phyloP scores from a whole-genome alignment of 73 alveolate species.

The Symbiodinium pilosum region DNA sequence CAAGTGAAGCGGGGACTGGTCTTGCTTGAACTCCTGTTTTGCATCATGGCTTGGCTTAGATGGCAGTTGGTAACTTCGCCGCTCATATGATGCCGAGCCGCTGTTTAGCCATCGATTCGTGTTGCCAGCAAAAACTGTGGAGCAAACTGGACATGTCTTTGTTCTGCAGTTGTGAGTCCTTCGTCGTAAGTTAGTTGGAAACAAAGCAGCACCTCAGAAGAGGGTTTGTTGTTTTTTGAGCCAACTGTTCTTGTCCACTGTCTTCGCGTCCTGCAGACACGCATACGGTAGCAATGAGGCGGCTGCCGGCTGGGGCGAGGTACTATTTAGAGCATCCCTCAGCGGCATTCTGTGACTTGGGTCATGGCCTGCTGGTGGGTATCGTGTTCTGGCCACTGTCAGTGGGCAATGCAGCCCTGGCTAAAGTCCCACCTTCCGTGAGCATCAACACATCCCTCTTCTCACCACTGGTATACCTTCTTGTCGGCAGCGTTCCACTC shows the following conservation, averaged over 20 bases:
- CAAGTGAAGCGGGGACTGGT: too few species aligned
- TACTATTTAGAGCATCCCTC: not conserved
- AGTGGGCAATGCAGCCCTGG: conserved; percentile 80
- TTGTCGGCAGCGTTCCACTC: conserved; percentile 48
- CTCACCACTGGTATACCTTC: conserved; percentile 40
- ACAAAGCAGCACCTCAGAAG: not conserved
- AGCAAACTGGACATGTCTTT: too few species aligned
- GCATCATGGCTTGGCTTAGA: too few species aligned
- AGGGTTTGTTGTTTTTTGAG: not conserved
- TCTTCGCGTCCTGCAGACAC: too few species aligned
- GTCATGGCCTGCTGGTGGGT: conserved; percentile 55
- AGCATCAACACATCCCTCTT: conserved; percentile 62
- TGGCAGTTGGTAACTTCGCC: too few species aligned
- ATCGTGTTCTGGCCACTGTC: conserved; percentile 84
- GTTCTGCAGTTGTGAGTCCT: too few species aligned
- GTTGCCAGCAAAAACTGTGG: too few species aligned
- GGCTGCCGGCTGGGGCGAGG: not conserved
- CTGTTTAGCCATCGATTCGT: too few species aligned
- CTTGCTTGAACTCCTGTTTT: too few species aligned
- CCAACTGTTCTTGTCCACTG: too few species aligned
- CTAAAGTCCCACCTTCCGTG: conserved; percentile 80
- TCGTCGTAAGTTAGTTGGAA: too few species aligned
- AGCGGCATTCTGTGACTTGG: conserved; percentile 20
- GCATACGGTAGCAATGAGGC: not conserved
- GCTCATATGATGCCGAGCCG: too few species aligned